Evolutionary conservation across 1,139 yeast genomes (phyloP), one percentile per base, ranked within the genome.

Genomic region (Magnusiomyces paraingens): DNA sequence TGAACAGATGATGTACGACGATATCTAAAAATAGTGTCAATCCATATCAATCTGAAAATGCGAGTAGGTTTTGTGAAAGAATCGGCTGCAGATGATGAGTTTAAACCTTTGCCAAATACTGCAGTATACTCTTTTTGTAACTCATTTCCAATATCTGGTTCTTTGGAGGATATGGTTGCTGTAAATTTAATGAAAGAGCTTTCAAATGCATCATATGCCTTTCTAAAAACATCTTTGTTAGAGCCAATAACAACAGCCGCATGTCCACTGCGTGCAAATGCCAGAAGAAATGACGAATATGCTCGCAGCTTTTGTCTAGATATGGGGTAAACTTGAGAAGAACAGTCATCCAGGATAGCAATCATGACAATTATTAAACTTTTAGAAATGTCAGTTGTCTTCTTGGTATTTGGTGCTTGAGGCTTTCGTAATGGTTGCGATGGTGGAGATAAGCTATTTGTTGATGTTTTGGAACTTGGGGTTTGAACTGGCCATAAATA

Each of bases 21-120:
- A 57, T 14, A 61, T 42, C 32, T 50, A 56, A 68, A 60, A 38
- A 61, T 52, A 50, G 66, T 62, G 44, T 70, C 72, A 12, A 70
- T 66, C 71, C 72, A 67, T 6, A 66, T 52, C 52, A 70, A 57
- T 17, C 72, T 54, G 50, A 62, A 61, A 1, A 63, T 62, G 6
- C 71, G 57, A 14, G 65, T 53, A 2, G 62, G 58, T 26, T 60
- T 57, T 12, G 57, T 52, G 1, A 58, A 53, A 11, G 51, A 39
- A 17, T 50, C 51, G 1, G 47, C 48, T 6, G 44, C 41, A 8
- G 51, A 26, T 6, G 48, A 38, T 15, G 55, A 43, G 41, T 51
- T 46, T 15, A 50, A 44, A 17, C 52, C 51, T 41, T 55, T 55
- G 29, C 49, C 57, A 39, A 52, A 47, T 2, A 49, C 42, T 2